Evolutionary conservation across 371 early-diverging fungal species (phyloP), one percentile per base, ranked within the genome.

Genomic region (Mucor lusitanicus): DNA sequence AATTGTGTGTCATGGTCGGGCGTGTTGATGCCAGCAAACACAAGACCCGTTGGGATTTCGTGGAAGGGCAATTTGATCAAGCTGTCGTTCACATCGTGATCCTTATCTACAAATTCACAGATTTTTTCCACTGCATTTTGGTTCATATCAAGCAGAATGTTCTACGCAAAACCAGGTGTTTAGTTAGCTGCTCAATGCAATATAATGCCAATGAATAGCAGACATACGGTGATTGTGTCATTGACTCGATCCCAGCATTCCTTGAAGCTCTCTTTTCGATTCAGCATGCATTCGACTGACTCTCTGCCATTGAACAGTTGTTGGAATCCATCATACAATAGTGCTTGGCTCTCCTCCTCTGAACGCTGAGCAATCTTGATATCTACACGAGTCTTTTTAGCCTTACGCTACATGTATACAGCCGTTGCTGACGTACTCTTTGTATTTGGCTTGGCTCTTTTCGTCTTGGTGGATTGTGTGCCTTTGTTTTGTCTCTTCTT

Each of bases 1-100:
- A 83, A 83, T 9, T 79, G 81, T 1, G 74, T 64, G 37, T 65
- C 71, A 44, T 83, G 83, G 69, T 83, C 83, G 3, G 83, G 78
- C 15, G 79, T 79, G 46, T 83, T 83, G 67, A 83, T 79, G 55
- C 88, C 91, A 15, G 91, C 86, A 79, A 90, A 89, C 3, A 91
- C 83, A 13, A 90, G 77, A 0, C 81, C 92, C 21, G 92, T 87
- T 3, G 92, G 92, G 17, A 91, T 73, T 67, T 89, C 92, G 62
- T 82, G 85, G 32, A 73, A 78, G 3, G 86, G 88, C 54, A 83
- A 58, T 1, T 61, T 42, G 19, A 73, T 77, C 42, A 73, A 53
- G 12, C 77, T 73, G 50, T 62, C 21, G 48, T 69, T 65, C 6
- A 60, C 61, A 48, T 67, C 70, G 59, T 83, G 77, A n/a, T 84